These are phyloP conservation scores for Irpex rosettiformis DNA, from an alignment of 1,284 basidiomycete genomes.

Conservation along the genomic window DNA sequence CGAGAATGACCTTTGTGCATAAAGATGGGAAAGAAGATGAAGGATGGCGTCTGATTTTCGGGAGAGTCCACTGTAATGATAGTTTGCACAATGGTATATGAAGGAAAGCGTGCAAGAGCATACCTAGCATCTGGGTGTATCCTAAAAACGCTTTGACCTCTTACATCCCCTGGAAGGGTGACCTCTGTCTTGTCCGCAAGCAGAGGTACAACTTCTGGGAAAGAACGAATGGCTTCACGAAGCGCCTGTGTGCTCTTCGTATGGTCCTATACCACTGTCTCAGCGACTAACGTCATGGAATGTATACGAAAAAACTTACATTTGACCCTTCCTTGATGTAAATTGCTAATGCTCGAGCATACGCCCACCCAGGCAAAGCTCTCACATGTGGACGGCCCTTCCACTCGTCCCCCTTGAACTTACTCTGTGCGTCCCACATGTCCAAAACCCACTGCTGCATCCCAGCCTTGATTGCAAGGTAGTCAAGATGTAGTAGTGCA, in stretches of 20 bases:
- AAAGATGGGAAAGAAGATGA: constrained; percentile 81
- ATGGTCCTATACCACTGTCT: constrained; percentile 36
- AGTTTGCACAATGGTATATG: constrained; percentile 24
- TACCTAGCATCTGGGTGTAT: constrained; percentile 68
- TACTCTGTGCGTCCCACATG: constrained; percentile 44
- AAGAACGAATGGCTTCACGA: constrained; percentile 67
- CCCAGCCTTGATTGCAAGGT: constrained; percentile 77
- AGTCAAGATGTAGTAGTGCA: constrained; percentile 79
- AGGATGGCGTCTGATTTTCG: constrained; percentile 41
- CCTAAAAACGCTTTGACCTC: constrained; percentile 60
- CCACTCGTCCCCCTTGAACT: constrained; percentile 21
- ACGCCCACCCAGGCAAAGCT: constrained; percentile 78
- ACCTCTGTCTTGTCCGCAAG: constrained; percentile 84
- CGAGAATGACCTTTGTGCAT: constrained; percentile 70
- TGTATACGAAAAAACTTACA: not conserved
- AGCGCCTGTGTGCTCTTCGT: constrained; percentile 64
- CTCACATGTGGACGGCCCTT: constrained; percentile 48
- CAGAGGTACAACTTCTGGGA: constrained; percentile 77
- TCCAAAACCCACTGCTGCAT: constrained; percentile 79
- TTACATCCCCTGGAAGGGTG: constrained; percentile 53
- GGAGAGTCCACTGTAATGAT: constrained; percentile 15
- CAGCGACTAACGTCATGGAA: constrained; percentile 4
- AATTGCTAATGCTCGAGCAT: constrained; percentile 71
- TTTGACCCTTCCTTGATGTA: constrained; percentile 53
- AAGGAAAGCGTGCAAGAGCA: constrained; percentile 19